phyloP scores from a whole-genome alignment of 805 yeast genomes.

The Starmerella potacharoeniae region DNA sequence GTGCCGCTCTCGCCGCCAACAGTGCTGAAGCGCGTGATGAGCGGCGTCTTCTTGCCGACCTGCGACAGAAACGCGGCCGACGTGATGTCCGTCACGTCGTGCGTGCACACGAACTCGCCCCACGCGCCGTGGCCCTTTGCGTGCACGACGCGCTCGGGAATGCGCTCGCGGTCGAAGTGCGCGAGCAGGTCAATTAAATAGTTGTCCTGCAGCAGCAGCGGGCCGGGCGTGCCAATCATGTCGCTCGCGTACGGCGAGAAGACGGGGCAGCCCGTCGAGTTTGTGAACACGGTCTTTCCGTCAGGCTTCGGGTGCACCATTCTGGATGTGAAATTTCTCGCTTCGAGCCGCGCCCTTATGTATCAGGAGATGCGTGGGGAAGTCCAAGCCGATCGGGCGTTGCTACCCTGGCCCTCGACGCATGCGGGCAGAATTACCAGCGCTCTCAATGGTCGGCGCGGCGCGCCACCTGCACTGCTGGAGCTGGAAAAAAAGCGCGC shows the following conservation, averaged over 20 bases:
- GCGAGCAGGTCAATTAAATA: conserved; percentile 46
- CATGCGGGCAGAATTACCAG: not conserved
- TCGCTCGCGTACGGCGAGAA: conserved; percentile 45
- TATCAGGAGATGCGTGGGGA: not conserved
- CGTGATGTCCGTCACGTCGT: conserved; percentile 43
- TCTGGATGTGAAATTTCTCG: not conserved
- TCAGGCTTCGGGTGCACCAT: conserved; percentile 19
- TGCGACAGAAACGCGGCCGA: conserved; percentile 44
- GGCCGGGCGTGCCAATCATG: conserved; percentile 45
- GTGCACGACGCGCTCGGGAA: conserved; percentile 59
- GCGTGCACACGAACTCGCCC: conserved; percentile 49
- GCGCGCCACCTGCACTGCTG: not conserved
- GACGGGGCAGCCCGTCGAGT: conserved; percentile 46
- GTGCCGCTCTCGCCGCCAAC: conserved; percentile 63
- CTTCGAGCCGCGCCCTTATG: not conserved
- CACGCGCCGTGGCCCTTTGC: conserved; percentile 58
- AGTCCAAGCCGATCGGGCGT: not conserved
- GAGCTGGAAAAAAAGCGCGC: not conserved
- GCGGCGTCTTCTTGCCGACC: conserved; percentile 70
- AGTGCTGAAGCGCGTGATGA: conserved; percentile 48
- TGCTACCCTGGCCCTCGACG: not conserved
- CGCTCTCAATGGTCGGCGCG: not conserved
- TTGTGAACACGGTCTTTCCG: conserved; percentile 31
- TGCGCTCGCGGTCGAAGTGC: conserved; percentile 53
- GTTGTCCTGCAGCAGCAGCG: conserved; percentile 47